Conservation (phyloP, 306 rosid genomes). For the Castanea mollissima region DNA sequence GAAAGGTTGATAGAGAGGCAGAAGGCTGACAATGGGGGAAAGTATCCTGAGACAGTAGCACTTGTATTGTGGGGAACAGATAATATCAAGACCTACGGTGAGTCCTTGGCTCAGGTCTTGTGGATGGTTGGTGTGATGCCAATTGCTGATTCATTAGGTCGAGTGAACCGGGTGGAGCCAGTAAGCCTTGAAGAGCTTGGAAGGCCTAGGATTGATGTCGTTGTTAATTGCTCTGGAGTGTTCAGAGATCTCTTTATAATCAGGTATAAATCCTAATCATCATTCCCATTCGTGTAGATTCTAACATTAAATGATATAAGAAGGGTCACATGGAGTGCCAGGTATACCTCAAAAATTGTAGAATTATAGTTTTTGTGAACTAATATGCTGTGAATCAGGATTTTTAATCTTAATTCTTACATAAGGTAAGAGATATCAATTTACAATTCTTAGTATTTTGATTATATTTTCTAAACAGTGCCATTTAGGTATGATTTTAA, state of each 20-base stretch:
- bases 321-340: background rate
- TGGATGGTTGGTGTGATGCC: conserved; percentile 97
- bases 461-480: background rate
- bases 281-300: background rate
- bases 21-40: conserved; percentile 60
- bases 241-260: conserved; percentile 97
- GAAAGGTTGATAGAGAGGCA: conserved; percentile 65
- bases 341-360: background rate
- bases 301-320: background rate
- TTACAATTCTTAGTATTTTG: background rate
- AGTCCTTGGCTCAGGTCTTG: conserved; percentile 91
- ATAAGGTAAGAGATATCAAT: background rate
- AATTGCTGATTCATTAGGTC: conserved; percentile 75
- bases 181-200: conserved; percentile 95
- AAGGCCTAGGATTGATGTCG: conserved; percentile 97
- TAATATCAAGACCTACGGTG: conserved; percentile 97
- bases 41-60: conserved; percentile 88
- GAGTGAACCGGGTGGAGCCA: conserved; percentile 82
- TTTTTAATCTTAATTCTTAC: background rate
- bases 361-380: too few relatives aligned
- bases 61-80: conserved; percentile 99
- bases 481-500: background rate
- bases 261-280: conserved; percentile 54
- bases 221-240: conserved; percentile 96
- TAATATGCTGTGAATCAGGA: background rate